Conservation (phyloP, 352 stramenopile species). For the Globisporangium paroecandrum region DNA sequence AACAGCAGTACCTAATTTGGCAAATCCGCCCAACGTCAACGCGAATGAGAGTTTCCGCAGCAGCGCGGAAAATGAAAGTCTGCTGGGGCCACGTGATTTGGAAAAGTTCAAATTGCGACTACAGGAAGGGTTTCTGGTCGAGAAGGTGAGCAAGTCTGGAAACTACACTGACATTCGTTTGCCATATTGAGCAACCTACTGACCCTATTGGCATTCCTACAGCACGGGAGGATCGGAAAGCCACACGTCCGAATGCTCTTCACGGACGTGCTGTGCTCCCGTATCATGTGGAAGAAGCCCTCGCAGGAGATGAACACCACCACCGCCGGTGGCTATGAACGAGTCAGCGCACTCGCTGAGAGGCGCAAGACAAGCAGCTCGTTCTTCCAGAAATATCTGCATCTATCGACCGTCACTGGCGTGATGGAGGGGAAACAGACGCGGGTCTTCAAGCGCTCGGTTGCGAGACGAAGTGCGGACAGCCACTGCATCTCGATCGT, state of each 20-base stretch:
- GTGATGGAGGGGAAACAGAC: conserved; percentile 40
- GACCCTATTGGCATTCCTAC: neutral
- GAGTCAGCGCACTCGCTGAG: neutral
- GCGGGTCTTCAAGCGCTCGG: conserved; percentile 31
- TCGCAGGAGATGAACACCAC: conserved; percentile 2
- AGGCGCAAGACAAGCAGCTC: conserved; percentile 12
- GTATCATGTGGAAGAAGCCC: conserved; percentile 43
- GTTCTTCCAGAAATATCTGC: conserved; percentile 32
- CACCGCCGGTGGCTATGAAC: conserved; percentile 6
- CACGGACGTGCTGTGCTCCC: conserved; percentile 27
- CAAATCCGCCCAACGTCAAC: neutral
- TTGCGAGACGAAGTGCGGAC: conserved; percentile 25
- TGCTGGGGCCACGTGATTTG: conserved; percentile 14
- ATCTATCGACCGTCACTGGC: conserved; percentile 28
- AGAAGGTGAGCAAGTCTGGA: conserved; percentile 29
- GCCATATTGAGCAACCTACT: neutral
- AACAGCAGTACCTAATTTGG: neutral
- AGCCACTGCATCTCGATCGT: conserved; percentile 37
- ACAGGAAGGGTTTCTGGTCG: conserved; percentile 35
- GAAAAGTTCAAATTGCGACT: conserved; percentile 37
- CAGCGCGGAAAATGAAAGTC: conserved; percentile 17
- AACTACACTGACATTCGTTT: neutral
- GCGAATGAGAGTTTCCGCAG: conserved; percentile 8
- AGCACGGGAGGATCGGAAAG: conserved; percentile 41
- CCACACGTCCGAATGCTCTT: conserved; percentile 39